Evolutionary conservation across 768 basidiomycete species (phyloP).

Genomic region (Cantharellus anzutake): DNA sequence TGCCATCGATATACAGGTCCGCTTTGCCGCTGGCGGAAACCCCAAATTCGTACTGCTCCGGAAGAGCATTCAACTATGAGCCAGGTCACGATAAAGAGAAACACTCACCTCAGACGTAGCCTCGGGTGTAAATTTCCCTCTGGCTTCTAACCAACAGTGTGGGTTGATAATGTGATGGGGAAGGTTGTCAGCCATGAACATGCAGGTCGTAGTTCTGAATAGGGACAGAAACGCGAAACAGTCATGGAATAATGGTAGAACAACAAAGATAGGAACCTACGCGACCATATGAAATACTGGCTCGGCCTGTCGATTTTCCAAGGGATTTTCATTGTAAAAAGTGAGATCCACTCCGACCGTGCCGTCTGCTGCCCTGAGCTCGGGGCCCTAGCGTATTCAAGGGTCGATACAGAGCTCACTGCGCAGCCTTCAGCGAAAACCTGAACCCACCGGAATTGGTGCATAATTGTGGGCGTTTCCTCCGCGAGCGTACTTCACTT

Average conservation of each 20-base stretch:
- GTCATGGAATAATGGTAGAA: background rate
- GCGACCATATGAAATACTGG: background rate
- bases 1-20: background rate
- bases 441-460: background rate
- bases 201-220: background rate
- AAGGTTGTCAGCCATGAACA: background rate
- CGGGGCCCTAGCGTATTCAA: background rate
- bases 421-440: background rate
- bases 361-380: background rate
- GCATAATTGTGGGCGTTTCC: background rate
- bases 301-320: background rate
- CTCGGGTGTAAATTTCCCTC: background rate
- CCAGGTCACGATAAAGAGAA: background rate
- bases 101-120: conserved; percentile 1
- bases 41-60: background rate
- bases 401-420: background rate
- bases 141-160: background rate
- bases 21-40: background rate
- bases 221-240: background rate
- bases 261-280: background rate
- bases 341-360: background rate
- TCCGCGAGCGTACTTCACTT: conserved; percentile 18
- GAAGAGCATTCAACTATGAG: background rate
- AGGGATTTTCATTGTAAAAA: background rate
- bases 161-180: background rate